Percentiles rank a stretch among this genome's conserved stretches.
phyloP scores from a whole-genome alignment of 2,329 filamentous ascomycete species.

The Metarhizium humberi region DNA sequence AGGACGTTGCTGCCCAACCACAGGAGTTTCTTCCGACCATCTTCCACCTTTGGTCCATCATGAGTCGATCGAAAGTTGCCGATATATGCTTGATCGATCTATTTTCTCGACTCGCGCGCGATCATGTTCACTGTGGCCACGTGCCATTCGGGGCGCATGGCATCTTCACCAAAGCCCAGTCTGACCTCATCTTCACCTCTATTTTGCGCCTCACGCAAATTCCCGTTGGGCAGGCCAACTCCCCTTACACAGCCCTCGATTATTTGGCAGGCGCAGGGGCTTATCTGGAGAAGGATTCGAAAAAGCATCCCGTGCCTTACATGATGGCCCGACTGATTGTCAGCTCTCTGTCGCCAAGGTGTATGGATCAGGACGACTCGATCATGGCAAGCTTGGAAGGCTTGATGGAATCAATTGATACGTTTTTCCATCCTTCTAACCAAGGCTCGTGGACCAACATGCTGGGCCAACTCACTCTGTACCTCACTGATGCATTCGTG shows the following conservation, averaged over 20 bases:
- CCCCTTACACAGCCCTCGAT: constrained; percentile 82
- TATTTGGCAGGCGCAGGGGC: constrained; percentile 73
- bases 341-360: constrained; percentile 82
- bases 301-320: constrained; percentile 86
- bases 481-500: constrained; percentile 91
- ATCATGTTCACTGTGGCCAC: constrained; percentile 66
- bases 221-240: constrained; percentile 90
- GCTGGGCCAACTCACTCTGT: constrained; percentile 82
- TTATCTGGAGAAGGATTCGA: constrained; percentile 83
- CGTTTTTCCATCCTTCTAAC: constrained; percentile 98
- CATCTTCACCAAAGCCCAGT: constrained; percentile 87
- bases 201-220: constrained; percentile 86
- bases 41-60: constrained; percentile 92
- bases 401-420: constrained; percentile 89
- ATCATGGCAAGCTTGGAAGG: constrained; percentile 80
- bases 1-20: constrained; percentile 68
- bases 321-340: constrained; percentile 89
- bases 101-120: constrained; percentile 76
- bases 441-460: constrained; percentile 86
- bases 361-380: constrained; percentile 67
- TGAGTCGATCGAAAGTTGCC: constrained; percentile 79
- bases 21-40: constrained; percentile 85
- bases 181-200: constrained; percentile 85
- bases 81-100: constrained; percentile 86
- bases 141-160: constrained; percentile 79